Evolutionary conservation across 208 protist genomes (phyloP).

Genomic region (Crithidia fasciculata): DNA sequence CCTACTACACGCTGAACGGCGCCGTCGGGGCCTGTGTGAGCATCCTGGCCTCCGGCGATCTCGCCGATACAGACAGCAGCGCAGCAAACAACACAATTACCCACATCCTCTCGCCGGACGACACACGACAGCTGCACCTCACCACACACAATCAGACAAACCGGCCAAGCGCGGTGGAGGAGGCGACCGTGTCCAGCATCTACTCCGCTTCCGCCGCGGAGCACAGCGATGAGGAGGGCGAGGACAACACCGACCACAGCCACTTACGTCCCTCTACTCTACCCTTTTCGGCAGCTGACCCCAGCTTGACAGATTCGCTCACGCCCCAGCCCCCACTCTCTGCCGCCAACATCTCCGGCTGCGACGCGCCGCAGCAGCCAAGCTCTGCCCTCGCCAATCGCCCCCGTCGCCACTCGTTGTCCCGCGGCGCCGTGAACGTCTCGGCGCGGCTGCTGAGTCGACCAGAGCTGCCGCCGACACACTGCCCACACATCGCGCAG

Average conservation of each 20-base stretch:
- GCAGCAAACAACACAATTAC: conserved; percentile 9
- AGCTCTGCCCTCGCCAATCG: background rate
- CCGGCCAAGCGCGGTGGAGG: too few species aligned
- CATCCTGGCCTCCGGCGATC: conserved; percentile 5
- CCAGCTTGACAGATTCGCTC: too few species aligned
- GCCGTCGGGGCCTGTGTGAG: conserved; percentile 30
- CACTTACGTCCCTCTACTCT: too few species aligned
- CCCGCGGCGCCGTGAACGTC: conserved; percentile 19
- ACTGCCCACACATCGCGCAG: background rate
- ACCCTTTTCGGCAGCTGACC: too few species aligned
- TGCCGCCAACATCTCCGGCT: too few species aligned
- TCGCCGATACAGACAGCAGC: background rate
- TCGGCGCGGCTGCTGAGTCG: conserved; percentile 12
- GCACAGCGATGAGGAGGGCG: too few species aligned
- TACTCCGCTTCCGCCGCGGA: too few species aligned
- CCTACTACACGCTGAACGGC: conserved; percentile 44
- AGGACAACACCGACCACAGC: too few species aligned
- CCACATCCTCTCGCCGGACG: conserved; percentile 17
- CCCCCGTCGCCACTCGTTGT: conserved; percentile 11
- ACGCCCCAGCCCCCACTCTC: too few species aligned
- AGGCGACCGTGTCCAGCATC: too few species aligned
- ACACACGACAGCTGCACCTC: conserved; percentile 8
- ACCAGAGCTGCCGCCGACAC: conserved; percentile 7
- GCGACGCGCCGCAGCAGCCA: background rate
- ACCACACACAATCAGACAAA: too few species aligned